A percentile compares a stretch with the other conserved stretches of the same genome.
Evolutionary conservation across 2,329 filamentous ascomycete genomes (phyloP).

Genomic region (Chrysoporthe austroafricana): DNA sequence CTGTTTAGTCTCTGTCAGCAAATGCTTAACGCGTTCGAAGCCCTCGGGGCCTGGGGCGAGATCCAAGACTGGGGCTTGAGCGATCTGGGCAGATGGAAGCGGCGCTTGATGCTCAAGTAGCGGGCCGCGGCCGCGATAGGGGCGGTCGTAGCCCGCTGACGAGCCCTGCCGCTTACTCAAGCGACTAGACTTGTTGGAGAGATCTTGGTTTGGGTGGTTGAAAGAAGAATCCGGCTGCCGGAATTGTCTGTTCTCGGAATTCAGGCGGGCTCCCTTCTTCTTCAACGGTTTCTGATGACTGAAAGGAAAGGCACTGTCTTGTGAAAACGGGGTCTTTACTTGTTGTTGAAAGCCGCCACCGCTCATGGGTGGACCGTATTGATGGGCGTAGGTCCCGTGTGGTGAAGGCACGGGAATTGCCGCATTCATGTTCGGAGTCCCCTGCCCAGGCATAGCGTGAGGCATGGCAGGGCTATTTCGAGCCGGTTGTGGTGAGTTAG

Average conservation of each 20-base stretch:
- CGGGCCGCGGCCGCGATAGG: slow-evolving; percentile 15
- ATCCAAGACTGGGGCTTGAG: slow-evolving; percentile 43
- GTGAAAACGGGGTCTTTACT: slow-evolving; percentile 55
- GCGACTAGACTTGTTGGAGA: slow-evolving; percentile 45
- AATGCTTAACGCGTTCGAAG: slow-evolving; percentile 76
- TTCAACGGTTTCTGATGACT: slow-evolving; percentile 42
- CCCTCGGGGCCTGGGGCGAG: slow-evolving; percentile 67
- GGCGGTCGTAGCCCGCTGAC: slow-evolving; percentile 31
- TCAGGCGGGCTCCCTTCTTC: slow-evolving; percentile 51
- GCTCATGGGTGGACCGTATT: slow-evolving; percentile 62
- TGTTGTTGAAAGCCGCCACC: slow-evolving; percentile 59
- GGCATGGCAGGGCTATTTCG: slow-evolving; percentile 68
- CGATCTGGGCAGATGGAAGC: slow-evolving; percentile 33
- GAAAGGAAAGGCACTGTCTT: slow-evolving; percentile 40
- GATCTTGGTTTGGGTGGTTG: slow-evolving; percentile 40
- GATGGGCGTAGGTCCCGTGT: slow-evolving; percentile 55
- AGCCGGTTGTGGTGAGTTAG: slow-evolving; percentile 68
- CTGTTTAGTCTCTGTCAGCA: slow-evolving; percentile 74
- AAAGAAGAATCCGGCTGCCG: slow-evolving; percentile 44
- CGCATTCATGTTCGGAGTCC: slow-evolving; percentile 69
- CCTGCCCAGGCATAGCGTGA: slow-evolving; percentile 61
- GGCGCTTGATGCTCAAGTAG: slow-evolving; percentile 27
- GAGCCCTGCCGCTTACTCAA: slow-evolving; percentile 51
- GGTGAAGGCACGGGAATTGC: slow-evolving; percentile 69
- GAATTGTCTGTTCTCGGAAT: slow-evolving; percentile 48